Evolutionary conservation across 2,329 filamentous ascomycete species (phyloP), one percentile per base, ranked within the genome.

Genomic region (Aspergillus sp.): DNA sequence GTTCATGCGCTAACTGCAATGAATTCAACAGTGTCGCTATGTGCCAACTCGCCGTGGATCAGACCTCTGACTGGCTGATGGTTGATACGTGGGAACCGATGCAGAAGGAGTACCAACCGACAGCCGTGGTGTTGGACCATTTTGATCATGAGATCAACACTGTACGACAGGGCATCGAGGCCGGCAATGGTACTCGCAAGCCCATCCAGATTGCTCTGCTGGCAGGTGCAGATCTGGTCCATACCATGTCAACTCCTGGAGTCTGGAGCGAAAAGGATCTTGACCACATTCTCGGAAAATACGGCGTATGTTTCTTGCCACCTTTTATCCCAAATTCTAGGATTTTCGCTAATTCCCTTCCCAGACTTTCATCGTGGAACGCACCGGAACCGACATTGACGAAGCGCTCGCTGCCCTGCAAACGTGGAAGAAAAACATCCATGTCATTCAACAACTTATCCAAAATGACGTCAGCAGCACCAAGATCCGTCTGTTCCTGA

Each of bases 71-170:
- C 68, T 92, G 90, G 88, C 82, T 96, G 62, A 92, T 92, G 87
- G 91, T 95, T 49, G 92, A 96, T 73, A 87, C 90, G 0, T 96
- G 91, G 89, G 93, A 97, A 81, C 90, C 91, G n/a, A 81, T 90
- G 69, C 88, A 96, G 78, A 86, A 89, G 70, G 84, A 90, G 66
- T 98, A 97, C 74, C 89, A 92, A 63, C 92, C 92, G 15, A 98
- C 94, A 0, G 94, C 93, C 41, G 86, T 90, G 68, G 93, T 97
- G 43, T 82, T 97, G 52, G 92, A 96, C 72, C 94, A 97, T 77
- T 95, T 97, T 69, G 88, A 96, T 67, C 80, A 94, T 72, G 92
- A 97, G 75, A 91, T 97, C 73, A 97, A 97, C 74, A 84, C 86
- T 23, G 85, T 91, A 48, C 81, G 88, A 30, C 88, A 89, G 41